Evolutionary conservation across 345 rosid genomes (phyloP), one percentile per base, ranked within the genome.

Genomic region (Lenwebbia sp.): DNA sequence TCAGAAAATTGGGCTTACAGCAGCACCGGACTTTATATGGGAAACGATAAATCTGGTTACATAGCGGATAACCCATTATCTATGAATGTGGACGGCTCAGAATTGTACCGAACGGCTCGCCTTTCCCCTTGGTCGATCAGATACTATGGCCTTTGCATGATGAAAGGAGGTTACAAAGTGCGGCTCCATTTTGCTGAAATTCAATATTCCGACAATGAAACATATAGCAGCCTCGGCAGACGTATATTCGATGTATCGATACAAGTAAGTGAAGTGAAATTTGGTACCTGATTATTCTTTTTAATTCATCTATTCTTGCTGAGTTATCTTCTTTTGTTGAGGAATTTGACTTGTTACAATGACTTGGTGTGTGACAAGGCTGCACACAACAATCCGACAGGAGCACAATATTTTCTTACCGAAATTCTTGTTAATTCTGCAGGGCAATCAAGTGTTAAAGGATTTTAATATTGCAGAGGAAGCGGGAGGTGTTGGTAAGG

Each of bases 161-260:
- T 53, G 56, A 13, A 49, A 23, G 96, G 94, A 54, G 88, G 89
- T 82, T 97, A 96, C 83, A 94, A 88, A 53, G 94, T 96, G 47
- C 84, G 86, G 78, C 98, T 97, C 54, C 94, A 96, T 88, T 97
- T 97, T 86, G 96, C 99, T 28, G 99, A 97, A 90, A 95, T 97
- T 52, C 94, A 92, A 94, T 96, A 84, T 85, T 84, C 96, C 3
- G 23, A 91, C 85, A 90, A 93, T 74, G 78, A 88, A 88, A 88
- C 90, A 26, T 97, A 52, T 86, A 88, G 76, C 56, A 97, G 99
- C 91, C 88, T 92, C 12, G 98, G 99, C 23, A 89, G 86, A 65
- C 93, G 99, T 70, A 54, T 91, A 44, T 97, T 97, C 70, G 98
- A 97, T 85, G 92, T 95, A 19, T 90, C 95, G n/a, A 91, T 97